Evolutionary conservation across 2,329 filamentous ascomycete genomes (phyloP).

Genomic region (Fusarium sp.): DNA sequence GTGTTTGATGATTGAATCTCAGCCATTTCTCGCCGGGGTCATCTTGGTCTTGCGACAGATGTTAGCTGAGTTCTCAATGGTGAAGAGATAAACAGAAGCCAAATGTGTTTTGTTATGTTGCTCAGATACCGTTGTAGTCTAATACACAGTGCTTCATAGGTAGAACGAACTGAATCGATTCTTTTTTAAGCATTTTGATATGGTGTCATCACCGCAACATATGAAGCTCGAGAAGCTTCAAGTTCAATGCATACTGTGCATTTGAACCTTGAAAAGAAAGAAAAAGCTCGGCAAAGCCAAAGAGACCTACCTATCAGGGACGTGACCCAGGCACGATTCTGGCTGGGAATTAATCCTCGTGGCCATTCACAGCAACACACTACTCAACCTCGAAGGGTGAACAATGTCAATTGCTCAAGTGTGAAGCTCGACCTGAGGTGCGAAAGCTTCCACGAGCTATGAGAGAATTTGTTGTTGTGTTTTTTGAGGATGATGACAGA

Average conservation of each 20-base stretch:
- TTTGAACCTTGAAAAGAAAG: not conserved
- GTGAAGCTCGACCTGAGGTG: slow-evolving; percentile 30
- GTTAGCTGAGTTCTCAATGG: slow-evolving; percentile 25
- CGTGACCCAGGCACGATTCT: slow-evolving; percentile 46
- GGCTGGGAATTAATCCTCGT: slow-evolving; percentile 39
- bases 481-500: slow-evolving; percentile 33
- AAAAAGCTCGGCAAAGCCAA: not conserved
- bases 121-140: slow-evolving; percentile 99
- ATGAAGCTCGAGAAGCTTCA: slow-evolving; percentile 27
- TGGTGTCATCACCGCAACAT: slow-evolving; percentile 69
- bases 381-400: slow-evolving; percentile 32
- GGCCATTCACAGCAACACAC: slow-evolving; percentile 44
- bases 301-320: slow-evolving; percentile 48
- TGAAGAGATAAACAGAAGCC: slow-evolving; percentile 18
- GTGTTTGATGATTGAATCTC: slow-evolving; percentile 49
- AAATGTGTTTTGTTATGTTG: slow-evolving; percentile 45
- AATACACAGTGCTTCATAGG: slow-evolving; percentile 71
- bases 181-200: slow-evolving; percentile 70
- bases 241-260: not conserved
- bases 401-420: slow-evolving; percentile 34
- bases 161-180: slow-evolving; percentile 67
- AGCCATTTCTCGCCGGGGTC: slow-evolving; percentile 58
- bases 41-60: slow-evolving; percentile 57
- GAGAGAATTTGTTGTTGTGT: slow-evolving; percentile 18
- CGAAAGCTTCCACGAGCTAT: slow-evolving; percentile 22